Base-by-base conservation (phyloP, 164 flowering plant genomes). In the Umbellularia californica region DNA sequence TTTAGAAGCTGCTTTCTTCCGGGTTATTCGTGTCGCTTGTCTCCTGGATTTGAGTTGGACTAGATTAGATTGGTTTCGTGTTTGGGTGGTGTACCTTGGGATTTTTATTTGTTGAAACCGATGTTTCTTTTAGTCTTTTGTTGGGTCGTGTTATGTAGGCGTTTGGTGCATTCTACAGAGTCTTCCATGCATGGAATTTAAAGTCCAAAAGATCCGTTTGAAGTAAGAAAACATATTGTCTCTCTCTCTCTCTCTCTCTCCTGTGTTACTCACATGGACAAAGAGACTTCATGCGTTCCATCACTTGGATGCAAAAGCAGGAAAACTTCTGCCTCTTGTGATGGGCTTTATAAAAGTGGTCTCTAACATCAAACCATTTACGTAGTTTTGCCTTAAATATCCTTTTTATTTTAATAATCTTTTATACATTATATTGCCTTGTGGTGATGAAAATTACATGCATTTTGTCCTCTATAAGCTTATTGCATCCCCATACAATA, bases 11-110 rank as follows among this genome's bases (percentile, higher is more conserved):
- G 69, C 35, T 67, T 28, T 30, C 35, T 67, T 4, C 20, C n/a
- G 69, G 28, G 5, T 47, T 47, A 28, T 58, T 71, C n/a, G 60
- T 50, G 58, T 22, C 50, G 23, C 17, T 52, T 24, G 60, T 51
- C 51, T 52, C 22, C 25, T 64, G 28, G 62, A 7, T 51, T 50
- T 23, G 65, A 63, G 25, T 35, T 50, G 41, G 75, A 73, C 35
- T 28, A 50, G 70, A 73, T 50, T 65, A 62, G 76, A 73, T 25
- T 25, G 70, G 69, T 73, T 65, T 65, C 76, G 76, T 73, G 76
- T 65, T 73, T 51, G 70, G 76, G 25, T 66, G 76, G 76, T 11
- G 25, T 65, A 73, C 10, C 58, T 20, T 58, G 25, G 17, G 24
- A 5, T 73, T 73, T 66, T 14, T 9, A 50, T 23, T 14, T 28